A percentile compares a stretch with the other conserved stretches of the same genome.
phyloP scores from a whole-genome alignment of 108 stramenopile species.

The Fragilaria crotonensis region DNA sequence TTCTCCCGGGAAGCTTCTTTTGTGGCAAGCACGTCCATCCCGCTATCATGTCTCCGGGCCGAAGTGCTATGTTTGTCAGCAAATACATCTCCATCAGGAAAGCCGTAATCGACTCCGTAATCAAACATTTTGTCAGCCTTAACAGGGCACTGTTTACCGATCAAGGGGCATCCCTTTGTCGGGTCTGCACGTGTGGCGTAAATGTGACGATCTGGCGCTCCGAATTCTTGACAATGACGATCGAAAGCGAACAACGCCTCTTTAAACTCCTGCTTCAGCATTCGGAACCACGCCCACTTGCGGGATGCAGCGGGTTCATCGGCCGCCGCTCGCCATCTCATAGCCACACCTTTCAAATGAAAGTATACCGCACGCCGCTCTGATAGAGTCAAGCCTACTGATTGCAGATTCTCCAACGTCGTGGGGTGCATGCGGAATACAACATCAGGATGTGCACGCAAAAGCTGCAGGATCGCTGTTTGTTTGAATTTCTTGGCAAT shows the following conservation, averaged over 20 bases:
- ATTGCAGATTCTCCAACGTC: constrained; percentile 24
- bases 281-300: constrained; percentile 29
- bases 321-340: constrained; percentile 2
- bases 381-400: constrained; percentile 35
- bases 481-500: constrained; percentile 39
- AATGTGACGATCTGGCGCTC: constrained; percentile 19
- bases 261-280: constrained; percentile 25
- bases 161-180: constrained; percentile 11
- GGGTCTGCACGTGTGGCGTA: constrained; percentile 2
- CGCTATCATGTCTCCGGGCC: too few relatives aligned
- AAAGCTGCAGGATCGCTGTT: constrained; percentile 30
- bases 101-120: constrained; percentile 21
- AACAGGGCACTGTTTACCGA: constrained; percentile 30
- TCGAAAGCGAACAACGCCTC: constrained; percentile 11
- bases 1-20: neutral
- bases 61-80: neutral
- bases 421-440: constrained; percentile 36
- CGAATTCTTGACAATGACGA: constrained; percentile 20
- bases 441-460: constrained; percentile 27
- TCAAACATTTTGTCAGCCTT: constrained; percentile 19
- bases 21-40: neutral
- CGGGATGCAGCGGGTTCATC: constrained; percentile 19
- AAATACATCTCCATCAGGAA: constrained; percentile 7
- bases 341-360: constrained; percentile 22
- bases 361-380: constrained; percentile 33